Evolutionary conservation across 768 basidiomycete species (phyloP).

Genomic region (Lentinula raphanica): DNA sequence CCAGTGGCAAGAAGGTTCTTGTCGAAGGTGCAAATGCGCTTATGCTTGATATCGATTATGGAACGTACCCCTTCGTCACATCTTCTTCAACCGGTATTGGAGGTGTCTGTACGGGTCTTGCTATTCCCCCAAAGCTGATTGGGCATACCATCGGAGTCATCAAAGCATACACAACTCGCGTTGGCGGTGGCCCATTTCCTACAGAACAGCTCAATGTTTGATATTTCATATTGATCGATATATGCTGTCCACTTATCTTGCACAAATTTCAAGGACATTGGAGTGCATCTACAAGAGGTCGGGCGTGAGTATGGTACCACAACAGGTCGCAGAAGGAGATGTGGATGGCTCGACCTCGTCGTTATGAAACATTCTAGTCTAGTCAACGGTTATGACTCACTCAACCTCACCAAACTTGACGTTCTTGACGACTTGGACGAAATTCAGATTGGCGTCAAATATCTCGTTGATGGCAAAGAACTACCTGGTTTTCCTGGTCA

Average conservation of each 20-base stretch:
- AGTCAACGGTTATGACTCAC: conserved; percentile 91
- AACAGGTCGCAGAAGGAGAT: conserved; percentile 87
- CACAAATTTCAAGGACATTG: conserved; percentile 51
- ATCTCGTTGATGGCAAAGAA: conserved; percentile 71
- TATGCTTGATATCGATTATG: conserved; percentile 97
- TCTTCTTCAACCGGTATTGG: conserved; percentile 92
- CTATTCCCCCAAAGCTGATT: conserved; percentile 85
- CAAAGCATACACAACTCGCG: conserved; percentile 97
- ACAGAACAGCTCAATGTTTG: conserved; percentile 88
- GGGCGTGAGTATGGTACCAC: conserved; percentile 90
- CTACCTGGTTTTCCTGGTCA: conserved; percentile 83
- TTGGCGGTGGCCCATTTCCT: conserved; percentile 98
- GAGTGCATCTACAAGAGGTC: conserved; percentile 87
- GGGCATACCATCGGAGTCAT: conserved; percentile 89
- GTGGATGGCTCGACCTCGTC: conserved; percentile 97
- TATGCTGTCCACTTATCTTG: neutral
- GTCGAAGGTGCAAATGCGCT: conserved; percentile 98
- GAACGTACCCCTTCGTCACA: conserved; percentile 97
- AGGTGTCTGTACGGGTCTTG: conserved; percentile 96
- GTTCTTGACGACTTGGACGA: conserved; percentile 79
- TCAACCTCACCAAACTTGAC: conserved; percentile 97
- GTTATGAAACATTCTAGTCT: conserved; percentile 88
- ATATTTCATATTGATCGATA: conserved; percentile 6
- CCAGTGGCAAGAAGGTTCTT: conserved; percentile 71
- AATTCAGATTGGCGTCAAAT: conserved; percentile 85